These are phyloP conservation scores for Chlorella sp. DNA, from an alignment of 139 green algal species.

Conservation along the genomic window DNA sequence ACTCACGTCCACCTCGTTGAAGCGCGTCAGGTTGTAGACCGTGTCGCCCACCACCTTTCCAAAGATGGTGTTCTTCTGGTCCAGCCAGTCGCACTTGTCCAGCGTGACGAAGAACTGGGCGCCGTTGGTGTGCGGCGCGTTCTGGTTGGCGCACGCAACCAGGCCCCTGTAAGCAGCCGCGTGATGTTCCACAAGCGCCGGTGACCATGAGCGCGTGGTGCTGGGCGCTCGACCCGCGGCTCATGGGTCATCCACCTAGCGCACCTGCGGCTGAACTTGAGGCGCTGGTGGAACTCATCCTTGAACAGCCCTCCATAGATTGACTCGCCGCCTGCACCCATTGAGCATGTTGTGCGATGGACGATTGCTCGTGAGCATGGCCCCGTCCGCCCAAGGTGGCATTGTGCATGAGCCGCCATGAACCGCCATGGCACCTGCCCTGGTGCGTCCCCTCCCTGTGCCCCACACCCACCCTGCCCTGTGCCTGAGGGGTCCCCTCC, in stretches of 20 bases:
- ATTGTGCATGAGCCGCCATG: too few relatives aligned
- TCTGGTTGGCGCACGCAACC: constrained; percentile 91
- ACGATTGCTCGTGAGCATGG: too few relatives aligned
- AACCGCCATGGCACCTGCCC: not conserved
- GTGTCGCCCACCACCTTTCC: constrained; percentile 84
- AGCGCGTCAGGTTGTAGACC: constrained; percentile 85
- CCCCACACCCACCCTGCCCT: constrained; percentile 35
- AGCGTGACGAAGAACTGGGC: constrained; percentile 92
- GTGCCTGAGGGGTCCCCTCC: constrained; percentile 75
- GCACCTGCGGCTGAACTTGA: constrained; percentile 81
- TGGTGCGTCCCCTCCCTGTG: not conserved
- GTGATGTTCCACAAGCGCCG: too few relatives aligned
- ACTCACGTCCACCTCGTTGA: constrained; percentile 79
- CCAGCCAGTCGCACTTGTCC: constrained; percentile 70
- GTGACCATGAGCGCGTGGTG: too few relatives aligned
- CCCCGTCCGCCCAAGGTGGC: too few relatives aligned
- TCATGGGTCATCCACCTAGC: too few relatives aligned
- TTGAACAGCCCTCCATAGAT: constrained; percentile 71
- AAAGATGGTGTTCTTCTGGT: constrained; percentile 92
- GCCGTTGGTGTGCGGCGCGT: constrained; percentile 82
- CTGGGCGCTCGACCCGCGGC: not conserved
- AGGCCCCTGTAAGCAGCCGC: constrained; percentile 81
- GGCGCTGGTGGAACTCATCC: constrained; percentile 89
- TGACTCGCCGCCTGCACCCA: constrained; percentile 61
- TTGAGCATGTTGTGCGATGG: too few relatives aligned